Evolutionary conservation across 495 filamentous ascomycete species (phyloP), one percentile per base, ranked within the genome.

Genomic region (Penicilliopsis zonata): DNA sequence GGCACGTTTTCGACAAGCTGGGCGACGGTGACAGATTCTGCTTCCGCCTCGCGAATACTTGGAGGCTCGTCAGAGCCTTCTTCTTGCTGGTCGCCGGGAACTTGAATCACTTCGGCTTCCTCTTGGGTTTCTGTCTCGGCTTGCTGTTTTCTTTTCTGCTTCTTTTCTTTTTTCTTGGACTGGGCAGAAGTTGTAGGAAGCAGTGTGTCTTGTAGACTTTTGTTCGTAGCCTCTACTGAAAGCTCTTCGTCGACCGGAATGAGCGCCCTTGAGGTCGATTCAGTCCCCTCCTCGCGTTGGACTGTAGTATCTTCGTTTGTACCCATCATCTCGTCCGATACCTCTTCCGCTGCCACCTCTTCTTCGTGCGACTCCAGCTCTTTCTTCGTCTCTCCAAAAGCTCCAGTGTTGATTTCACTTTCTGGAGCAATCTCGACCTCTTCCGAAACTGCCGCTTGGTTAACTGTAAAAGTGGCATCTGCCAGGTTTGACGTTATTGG

Each of bases 111-210:
- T 13, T 26, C 18, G 18, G 8, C 1, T 22, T 42, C 33, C 13
- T 44, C 40, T n/a, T 34, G 31, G 1, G 4, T 12, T 2, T 26
- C 27, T 15, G 18, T 14, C 9, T 41, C 37, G 27, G 40, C 39
- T 23, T 22, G 30, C 28, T 38, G 46, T n/a, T 38, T 35, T 30
- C 37, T 27, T 16, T 43, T 43, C 38, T 35, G 38, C 3, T 35
- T 42, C 34, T 43, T 49, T 31, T 47, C 43, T 12, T 48, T 34
- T 30, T 48, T 42, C 32, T 42, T 42, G 42, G 43, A 30, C n/a
- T n/a, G n/a, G n/a, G n/a, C n/a, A n/a, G n/a, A n/a, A n/a, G n/a
- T n/a, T n/a, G n/a, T n/a, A n/a, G n/a, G n/a, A n/a, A n/a, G n/a
- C n/a, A n/a, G n/a, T n/a, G n/a, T n/a, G n/a, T n/a, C n/a, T n/a